phyloP scores from a whole-genome alignment of 257 asterid genomes.

The Solanum sejunctum region DNA sequence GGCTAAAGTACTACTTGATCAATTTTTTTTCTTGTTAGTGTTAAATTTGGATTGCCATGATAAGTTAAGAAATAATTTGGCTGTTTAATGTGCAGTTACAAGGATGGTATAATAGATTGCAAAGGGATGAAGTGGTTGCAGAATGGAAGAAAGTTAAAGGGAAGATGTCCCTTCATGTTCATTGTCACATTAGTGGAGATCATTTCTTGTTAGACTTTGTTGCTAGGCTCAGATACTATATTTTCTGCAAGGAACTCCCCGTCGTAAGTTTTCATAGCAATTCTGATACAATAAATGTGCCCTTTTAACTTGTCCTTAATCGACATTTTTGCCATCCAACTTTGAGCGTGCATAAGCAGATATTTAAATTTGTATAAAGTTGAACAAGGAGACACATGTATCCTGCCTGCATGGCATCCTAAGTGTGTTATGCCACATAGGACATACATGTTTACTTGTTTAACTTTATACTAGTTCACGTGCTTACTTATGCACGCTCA shows the following conservation, averaged over 20 bases:
- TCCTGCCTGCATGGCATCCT: no score
- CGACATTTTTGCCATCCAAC: no score
- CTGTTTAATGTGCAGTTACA: slow-evolving; percentile 42
- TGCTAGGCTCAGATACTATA: slow-evolving; percentile 62
- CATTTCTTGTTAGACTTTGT: slow-evolving; percentile 55
- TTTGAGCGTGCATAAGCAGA: no score
- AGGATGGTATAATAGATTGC: slow-evolving; percentile 83
- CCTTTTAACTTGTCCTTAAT: no score
- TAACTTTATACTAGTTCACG: no score
- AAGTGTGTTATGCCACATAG: no score
- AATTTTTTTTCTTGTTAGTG: not conserved
- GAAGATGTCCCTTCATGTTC: slow-evolving; percentile 86
- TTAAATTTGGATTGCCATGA: not conserved
- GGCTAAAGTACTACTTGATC: not conserved
- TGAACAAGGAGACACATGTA: no score
- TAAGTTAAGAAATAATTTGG: not conserved
- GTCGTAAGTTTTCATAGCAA: slow-evolving; percentile 31
- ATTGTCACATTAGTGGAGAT: slow-evolving; percentile 91
- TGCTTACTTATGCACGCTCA: no score
- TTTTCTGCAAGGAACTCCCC: slow-evolving; percentile 88
- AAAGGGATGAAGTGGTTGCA: slow-evolving; percentile 91
- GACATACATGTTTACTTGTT: no score
- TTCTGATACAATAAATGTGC: not conserved
- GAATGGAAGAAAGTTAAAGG: slow-evolving; percentile 88
- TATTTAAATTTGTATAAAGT: no score